Evolutionary conservation across 495 filamentous ascomycete species (phyloP).

Genomic region (Hypomontagnella monticulosa): DNA sequence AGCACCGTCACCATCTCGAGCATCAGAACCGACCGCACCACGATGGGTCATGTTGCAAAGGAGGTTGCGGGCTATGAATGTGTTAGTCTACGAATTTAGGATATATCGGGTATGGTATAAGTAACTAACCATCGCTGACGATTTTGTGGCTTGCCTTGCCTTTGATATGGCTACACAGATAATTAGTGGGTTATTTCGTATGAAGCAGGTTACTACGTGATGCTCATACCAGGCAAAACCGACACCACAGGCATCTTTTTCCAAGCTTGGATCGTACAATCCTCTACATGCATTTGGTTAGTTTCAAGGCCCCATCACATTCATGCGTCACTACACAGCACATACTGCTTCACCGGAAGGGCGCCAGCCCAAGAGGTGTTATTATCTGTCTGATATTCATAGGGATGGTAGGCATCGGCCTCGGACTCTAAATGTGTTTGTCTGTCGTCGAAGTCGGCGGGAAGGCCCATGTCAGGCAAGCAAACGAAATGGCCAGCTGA

Average conservation of each 20-base stretch:
- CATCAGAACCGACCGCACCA: constrained; percentile 97
- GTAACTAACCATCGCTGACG: constrained; percentile 90
- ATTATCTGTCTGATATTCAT: constrained; percentile 87
- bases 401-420: constrained; percentile 65
- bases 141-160: constrained; percentile 98
- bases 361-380: constrained; percentile 95
- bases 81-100: constrained; percentile 23
- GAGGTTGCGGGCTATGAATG: constrained; percentile 78
- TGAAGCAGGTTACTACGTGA: background rate
- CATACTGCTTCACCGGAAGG: constrained; percentile 90
- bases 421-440: constrained; percentile 61
- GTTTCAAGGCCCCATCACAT: constrained; percentile 8
- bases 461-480: constrained; percentile 68
- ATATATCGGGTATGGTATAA: constrained; percentile 10
- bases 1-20: constrained; percentile 95
- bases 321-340: constrained; percentile 10
- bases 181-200: constrained; percentile 16
- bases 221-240: constrained; percentile 92
- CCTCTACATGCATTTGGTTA: constrained; percentile 59
- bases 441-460: constrained; percentile 67
- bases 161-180: constrained; percentile 84
- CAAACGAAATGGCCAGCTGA: constrained; percentile 41
- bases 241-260: constrained; percentile 99
- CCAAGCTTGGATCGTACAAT: constrained; percentile 93
- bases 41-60: constrained; percentile 99